Evolutionary conservation across 1,284 basidiomycete genomes (phyloP), one percentile per base, ranked within the genome.

Genomic region (Singerocomus inundabilis): DNA sequence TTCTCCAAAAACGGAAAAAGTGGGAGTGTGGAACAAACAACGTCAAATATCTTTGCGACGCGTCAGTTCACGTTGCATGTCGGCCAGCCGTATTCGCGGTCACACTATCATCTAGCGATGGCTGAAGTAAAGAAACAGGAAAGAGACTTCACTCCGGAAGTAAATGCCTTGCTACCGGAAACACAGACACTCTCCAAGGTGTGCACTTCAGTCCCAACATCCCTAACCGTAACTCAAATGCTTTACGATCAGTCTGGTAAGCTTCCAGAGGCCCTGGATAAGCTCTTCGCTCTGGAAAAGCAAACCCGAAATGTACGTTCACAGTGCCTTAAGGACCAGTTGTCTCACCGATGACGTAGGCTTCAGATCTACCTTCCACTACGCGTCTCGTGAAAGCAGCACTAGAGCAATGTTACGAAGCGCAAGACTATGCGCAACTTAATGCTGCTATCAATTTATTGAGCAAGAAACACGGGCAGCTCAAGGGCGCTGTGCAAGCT

Each of bases 381-480:
- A 89, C 90, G 30, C 83, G 89, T 44, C 82, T 99, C 16, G 86
- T 90, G 50, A 86, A 85, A 64, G 77, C 86, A 30, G 79, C 90
- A 50, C 73, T 82, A 25, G 79, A 86, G 56, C 77, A 93, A 54
- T 80, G 80, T 55, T 93, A 93, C 68, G 75, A 87, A 54, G 81
- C 82, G 21, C 80, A 78, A 49, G 79, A 94, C 61, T 84, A 85
- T 60, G 70, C 77, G 25, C 74, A 82, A 28, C 76, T 97, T 50
- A 94, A 93, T 66, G 73, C 79, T 7, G 87, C 83, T 55, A 79
- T 97, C 50, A 81, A 77, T 24, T 55, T 84, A 15, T 74, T 98
- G 57, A 88, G 86, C 70, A 98, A 97, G 80, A 99, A 98, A 69
- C 97, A 99, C 71, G 97, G 97, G 0, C 97, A 99, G 67, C 76